Conservation (phyloP, 495 filamentous ascomycete species). For the Cudoniella acicularis region DNA sequence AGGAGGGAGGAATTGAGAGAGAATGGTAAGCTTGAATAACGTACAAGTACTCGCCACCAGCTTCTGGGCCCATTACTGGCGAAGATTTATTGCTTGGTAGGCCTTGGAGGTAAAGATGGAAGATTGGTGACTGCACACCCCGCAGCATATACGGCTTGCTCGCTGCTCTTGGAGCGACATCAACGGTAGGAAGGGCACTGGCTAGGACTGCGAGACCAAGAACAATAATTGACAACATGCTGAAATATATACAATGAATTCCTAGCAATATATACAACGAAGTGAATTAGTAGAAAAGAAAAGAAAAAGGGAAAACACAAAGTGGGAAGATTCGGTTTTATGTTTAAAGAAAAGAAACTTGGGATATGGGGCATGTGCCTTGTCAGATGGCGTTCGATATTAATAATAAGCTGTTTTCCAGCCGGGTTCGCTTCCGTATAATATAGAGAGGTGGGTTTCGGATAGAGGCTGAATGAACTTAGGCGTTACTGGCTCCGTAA, state of each 20-base stretch:
- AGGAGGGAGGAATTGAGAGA: not conserved
- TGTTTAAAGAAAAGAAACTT: not conserved
- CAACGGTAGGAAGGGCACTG: not conserved
- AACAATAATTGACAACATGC: not conserved
- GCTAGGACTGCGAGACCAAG: not conserved
- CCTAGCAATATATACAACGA: not conserved
- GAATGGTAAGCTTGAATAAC: not conserved
- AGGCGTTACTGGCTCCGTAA: conserved; percentile 1
- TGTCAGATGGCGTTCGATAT: conserved; percentile 17
- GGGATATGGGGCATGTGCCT: not conserved
- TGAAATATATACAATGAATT: too few species aligned
- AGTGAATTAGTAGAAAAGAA: not conserved
- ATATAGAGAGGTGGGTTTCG: conserved; percentile 6
- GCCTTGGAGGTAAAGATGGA: conserved; percentile 42
- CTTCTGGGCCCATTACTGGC: conserved; percentile 44
- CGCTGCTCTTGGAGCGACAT: conserved; percentile 6
- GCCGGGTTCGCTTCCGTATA: not conserved
- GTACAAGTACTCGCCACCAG: conserved; percentile 36
- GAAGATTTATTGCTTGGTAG: conserved; percentile 30
- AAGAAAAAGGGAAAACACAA: not conserved
- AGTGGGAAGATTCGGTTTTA: not conserved
- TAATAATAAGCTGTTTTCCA: not conserved
- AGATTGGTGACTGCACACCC: conserved; percentile 37
- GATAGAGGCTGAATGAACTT: conserved; percentile 20
- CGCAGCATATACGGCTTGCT: conserved; percentile 42